Evolutionary conservation across 495 filamentous ascomycete genomes (phyloP).

Genomic region (Penicillium canescens): DNA sequence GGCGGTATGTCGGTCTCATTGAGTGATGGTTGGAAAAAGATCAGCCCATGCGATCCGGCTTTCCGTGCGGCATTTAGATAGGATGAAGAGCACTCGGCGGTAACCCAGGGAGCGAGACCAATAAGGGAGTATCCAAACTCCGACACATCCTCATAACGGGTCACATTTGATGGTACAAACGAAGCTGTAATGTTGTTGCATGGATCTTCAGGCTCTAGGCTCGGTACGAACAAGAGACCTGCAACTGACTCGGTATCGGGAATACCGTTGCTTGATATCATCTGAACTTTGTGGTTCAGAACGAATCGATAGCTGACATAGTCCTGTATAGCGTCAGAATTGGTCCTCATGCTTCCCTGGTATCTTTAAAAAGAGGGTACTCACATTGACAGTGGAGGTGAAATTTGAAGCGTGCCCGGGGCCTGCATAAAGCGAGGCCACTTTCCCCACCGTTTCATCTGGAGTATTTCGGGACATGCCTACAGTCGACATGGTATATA

Average conservation of each 20-base stretch:
- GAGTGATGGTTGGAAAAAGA: constrained; percentile 69
- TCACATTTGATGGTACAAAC: constrained; percentile 73
- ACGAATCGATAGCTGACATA: constrained; percentile 65
- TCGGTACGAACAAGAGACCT: constrained; percentile 83
- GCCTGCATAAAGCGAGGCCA: constrained; percentile 43
- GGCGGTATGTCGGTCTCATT: constrained; percentile 62
- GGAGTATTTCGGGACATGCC: constrained; percentile 21
- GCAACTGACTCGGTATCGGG: constrained; percentile 55
- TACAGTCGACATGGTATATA: constrained; percentile 1
- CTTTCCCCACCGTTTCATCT: constrained; percentile 29
- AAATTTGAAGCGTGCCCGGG: constrained; percentile 36
- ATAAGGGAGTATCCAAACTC: constrained; percentile 56
- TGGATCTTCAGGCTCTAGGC: constrained; percentile 50
- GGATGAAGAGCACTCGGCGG: constrained; percentile 61
- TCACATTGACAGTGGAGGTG: constrained; percentile 36
- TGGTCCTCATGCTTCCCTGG: background rate
- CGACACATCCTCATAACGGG: constrained; percentile 67
- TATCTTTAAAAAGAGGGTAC: constrained; percentile 6
- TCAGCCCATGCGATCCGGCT: constrained; percentile 61
- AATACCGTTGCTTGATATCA: constrained; percentile 63
- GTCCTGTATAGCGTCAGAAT: constrained; percentile 40
- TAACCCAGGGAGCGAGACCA: constrained; percentile 89
- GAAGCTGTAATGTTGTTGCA: constrained; percentile 59
- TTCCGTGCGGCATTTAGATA: constrained; percentile 64
- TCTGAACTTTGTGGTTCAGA: constrained; percentile 62